phyloP scores from a whole-genome alignment of 2,329 filamentous ascomycete genomes.

The Purpureocillium lavendulum region DNA sequence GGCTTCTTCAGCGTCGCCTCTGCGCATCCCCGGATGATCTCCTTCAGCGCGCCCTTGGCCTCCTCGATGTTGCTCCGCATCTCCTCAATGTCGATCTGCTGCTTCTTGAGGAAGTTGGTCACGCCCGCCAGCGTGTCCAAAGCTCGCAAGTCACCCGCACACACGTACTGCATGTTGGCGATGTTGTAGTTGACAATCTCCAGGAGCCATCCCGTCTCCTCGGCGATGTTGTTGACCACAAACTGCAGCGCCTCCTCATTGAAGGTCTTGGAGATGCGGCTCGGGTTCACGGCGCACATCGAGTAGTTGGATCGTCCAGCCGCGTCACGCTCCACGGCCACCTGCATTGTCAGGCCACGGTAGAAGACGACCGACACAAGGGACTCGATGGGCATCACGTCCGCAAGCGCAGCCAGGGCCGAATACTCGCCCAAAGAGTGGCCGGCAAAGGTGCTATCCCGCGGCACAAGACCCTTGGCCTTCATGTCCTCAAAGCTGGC shows the following conservation, averaged over 20 bases:
- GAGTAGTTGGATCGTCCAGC: slow-evolving; percentile 93
- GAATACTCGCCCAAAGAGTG: slow-evolving; percentile 99
- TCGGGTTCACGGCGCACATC: slow-evolving; percentile 98
- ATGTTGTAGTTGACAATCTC: slow-evolving; percentile 98
- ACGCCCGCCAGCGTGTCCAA: slow-evolving; percentile 70
- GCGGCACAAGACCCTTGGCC: slow-evolving; percentile 87
- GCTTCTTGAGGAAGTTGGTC: slow-evolving; percentile 89
- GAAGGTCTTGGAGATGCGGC: slow-evolving; percentile 96
- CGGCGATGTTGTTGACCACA: slow-evolving; percentile 89
- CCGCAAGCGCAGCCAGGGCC: slow-evolving; percentile 86
- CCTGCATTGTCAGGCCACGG: slow-evolving; percentile 97
- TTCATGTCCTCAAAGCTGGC: slow-evolving; percentile 99
- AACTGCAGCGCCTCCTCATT: slow-evolving; percentile 96
- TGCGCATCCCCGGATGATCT: slow-evolving; percentile 85
- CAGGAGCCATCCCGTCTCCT: slow-evolving; percentile 88
- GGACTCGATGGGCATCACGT: slow-evolving; percentile 99
- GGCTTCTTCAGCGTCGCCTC: slow-evolving; percentile 86
- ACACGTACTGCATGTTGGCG: slow-evolving; percentile 68
- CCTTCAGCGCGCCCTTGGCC: slow-evolving; percentile 78
- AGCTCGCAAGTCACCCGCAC: slow-evolving; percentile 60
- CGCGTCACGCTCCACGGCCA: slow-evolving; percentile 93
- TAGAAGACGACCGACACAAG: slow-evolving; percentile 99
- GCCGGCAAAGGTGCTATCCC: slow-evolving; percentile 94
- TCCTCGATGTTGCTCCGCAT: slow-evolving; percentile 86
- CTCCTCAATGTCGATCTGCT: slow-evolving; percentile 95